phyloP scores from a whole-genome alignment of 2,329 filamentous ascomycete genomes.

The Chaetomium strumarium region DNA sequence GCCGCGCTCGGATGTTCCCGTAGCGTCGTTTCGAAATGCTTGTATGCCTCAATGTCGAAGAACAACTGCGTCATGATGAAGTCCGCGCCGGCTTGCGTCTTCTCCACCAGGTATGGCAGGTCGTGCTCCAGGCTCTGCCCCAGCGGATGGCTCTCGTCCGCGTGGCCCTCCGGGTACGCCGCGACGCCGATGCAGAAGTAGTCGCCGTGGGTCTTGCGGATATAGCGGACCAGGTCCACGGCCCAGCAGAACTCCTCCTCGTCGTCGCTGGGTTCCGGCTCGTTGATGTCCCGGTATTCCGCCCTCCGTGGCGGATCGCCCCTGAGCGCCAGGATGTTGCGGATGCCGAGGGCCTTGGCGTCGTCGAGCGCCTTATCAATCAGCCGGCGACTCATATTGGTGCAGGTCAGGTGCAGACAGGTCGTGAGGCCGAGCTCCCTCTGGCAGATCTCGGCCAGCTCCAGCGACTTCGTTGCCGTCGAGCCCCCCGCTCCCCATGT shows the following conservation, averaged over 20 bases:
- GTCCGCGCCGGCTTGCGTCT: conserved; percentile 84
- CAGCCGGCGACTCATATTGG: conserved; percentile 85
- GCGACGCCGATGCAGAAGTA: conserved; percentile 97
- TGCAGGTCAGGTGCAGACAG: conserved; percentile 93
- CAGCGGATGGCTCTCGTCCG: conserved; percentile 77
- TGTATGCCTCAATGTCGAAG: conserved; percentile 82
- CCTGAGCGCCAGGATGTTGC: conserved; percentile 87
- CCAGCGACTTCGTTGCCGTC: conserved; percentile 83
- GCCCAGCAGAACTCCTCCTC: conserved; percentile 84
- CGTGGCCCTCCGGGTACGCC: conserved; percentile 91
- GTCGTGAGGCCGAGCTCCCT: conserved; percentile 87
- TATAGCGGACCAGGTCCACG: conserved; percentile 83
- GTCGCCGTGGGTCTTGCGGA: conserved; percentile 76
- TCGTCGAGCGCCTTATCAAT: conserved; percentile 88
- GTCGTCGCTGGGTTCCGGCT: conserved; percentile 54
- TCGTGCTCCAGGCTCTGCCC: conserved; percentile 69
- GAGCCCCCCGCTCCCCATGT: conserved; percentile 97
- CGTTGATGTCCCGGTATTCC: conserved; percentile 68
- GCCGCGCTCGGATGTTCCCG: conserved; percentile 75
- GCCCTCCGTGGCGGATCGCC: conserved; percentile 86
- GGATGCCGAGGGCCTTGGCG: conserved; percentile 81
- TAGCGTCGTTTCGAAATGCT: conserved; percentile 69
- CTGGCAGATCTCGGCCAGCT: conserved; percentile 93
- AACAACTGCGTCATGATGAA: conserved; percentile 99
- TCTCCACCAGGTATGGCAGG: conserved; percentile 82